Conservation (phyloP, 2,329 filamentous ascomycete genomes). For the Cladosporium colombiae region DNA sequence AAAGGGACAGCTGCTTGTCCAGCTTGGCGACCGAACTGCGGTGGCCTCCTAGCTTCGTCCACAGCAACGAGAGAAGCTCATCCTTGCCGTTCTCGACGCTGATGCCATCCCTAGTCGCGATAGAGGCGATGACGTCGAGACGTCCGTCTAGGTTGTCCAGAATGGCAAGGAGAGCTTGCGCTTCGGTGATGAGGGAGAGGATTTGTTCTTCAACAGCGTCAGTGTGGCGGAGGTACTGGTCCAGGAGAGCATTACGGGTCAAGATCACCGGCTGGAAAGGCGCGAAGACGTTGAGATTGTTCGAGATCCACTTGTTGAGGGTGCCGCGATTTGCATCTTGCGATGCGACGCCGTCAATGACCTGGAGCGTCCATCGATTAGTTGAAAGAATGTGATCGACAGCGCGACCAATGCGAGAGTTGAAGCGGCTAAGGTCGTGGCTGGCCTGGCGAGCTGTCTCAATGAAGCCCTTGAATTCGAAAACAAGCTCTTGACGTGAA, state of each 20-base stretch:
- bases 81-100: constrained; percentile 61
- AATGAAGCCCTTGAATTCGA: constrained; percentile 76
- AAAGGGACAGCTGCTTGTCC: constrained; percentile 62
- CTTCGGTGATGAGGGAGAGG: constrained; percentile 65
- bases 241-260: constrained; percentile 63
- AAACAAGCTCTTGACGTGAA: constrained; percentile 68
- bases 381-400: constrained; percentile 74
- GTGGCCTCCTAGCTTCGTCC: constrained; percentile 75
- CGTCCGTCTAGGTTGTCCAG: constrained; percentile 69
- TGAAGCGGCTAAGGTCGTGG: constrained; percentile 71
- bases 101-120: constrained; percentile 65
- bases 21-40: constrained; percentile 60
- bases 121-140: constrained; percentile 68
- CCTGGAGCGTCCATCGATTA: constrained; percentile 72
- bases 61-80: constrained; percentile 68
- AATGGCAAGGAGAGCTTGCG: constrained; percentile 65
- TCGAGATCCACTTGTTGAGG: constrained; percentile 44
- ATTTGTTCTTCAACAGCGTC: constrained; percentile 70
- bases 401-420: constrained; percentile 70
- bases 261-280: constrained; percentile 64
- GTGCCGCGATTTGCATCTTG: constrained; percentile 43
- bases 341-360: constrained; percentile 62
- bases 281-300: constrained; percentile 50
- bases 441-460: constrained; percentile 66
- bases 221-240: constrained; percentile 76